Evolutionary conservation across 495 filamentous ascomycete genomes (phyloP), one percentile per base, ranked within the genome.

Genomic region (Parathielavia hyrcaniae): DNA sequence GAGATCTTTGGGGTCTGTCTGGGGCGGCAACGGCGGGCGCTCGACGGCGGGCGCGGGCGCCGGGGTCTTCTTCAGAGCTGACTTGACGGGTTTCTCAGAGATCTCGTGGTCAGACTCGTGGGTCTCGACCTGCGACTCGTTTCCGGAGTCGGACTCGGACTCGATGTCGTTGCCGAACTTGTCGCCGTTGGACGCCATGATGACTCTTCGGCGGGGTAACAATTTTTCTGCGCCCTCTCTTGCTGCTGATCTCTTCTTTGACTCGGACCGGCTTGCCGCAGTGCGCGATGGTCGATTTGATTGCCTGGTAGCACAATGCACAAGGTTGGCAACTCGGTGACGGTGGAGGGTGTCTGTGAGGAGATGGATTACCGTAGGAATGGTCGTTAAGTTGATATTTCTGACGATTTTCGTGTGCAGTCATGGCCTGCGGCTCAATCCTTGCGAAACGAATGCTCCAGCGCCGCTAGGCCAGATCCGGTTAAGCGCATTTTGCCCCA

Each of bases 1-100:
- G 59, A 98, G 78, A 58, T 87, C 84, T 63, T 84, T 80, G 62
- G 93, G 90, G 61, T 98, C 86, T 40, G 93, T 93, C 74, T 98
- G 93, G 48, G 88, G 85, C 53, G 93, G 93, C 16, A 96, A 79
- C 47, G 67, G 66, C 48, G 84, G 86, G 23, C 73, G 68, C 63
- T 71, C 53, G 57, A 76, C 70, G 8, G 71, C 67, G 44, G 73
- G 67, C 1, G 67, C 65, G 35, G 72, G 61, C n/a, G 69, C 64
- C 8, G 68, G 11, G 8, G 55, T 62, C 59, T 77, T 81, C 71
- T 81, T 81, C 62, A 79, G 49, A 16, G 71, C 67, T 34, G 69
- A 75, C 70, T 74, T 78, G 58, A 68, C 63, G 32, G 67, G 70
- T 63, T 73, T 74, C 63, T 75, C 75, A 16, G 69, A 61, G n/a